These are phyloP conservation scores for Mycena rosella DNA, from an alignment of 768 basidiomycete genomes.

Conservation along the genomic window DNA sequence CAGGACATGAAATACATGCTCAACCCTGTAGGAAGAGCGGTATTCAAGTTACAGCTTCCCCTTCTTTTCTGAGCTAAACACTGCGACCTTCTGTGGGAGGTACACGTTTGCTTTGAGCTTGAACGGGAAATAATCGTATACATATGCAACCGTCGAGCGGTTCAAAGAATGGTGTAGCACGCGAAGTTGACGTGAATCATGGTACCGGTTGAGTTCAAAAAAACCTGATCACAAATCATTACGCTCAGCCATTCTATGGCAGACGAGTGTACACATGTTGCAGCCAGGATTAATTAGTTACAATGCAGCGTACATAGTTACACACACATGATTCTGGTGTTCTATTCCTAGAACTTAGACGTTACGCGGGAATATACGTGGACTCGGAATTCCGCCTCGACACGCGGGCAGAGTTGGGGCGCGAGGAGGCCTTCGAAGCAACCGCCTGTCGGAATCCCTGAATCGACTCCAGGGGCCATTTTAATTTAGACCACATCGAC, in stretches of 20 bases:
- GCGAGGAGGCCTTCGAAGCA: background rate
- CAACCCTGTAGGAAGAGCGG: background rate
- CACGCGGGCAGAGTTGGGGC: background rate
- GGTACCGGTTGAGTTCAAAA: too few species aligned
- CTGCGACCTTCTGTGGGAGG: too few species aligned
- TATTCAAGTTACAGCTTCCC: constrained; percentile 11
- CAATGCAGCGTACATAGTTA: too few species aligned
- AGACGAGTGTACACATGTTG: constrained; percentile 2
- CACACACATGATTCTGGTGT: background rate
- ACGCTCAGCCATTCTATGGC: too few species aligned
- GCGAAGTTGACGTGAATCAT: too few species aligned
- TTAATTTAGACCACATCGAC: constrained; percentile 6
- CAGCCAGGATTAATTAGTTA: background rate
- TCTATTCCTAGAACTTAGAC: background rate
- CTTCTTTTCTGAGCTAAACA: too few species aligned
- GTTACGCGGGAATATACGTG: background rate
- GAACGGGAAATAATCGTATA: too few species aligned
- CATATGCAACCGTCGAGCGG: too few species aligned
- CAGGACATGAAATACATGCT: background rate
- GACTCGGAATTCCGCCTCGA: constrained; percentile 8
- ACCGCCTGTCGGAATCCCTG: background rate
- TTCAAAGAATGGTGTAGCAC: too few species aligned
- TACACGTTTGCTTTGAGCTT: too few species aligned
- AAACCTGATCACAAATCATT: too few species aligned
- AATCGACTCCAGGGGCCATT: constrained; percentile 8